Base-by-base conservation (phyloP, 2,329 filamentous ascomycete species). In the Claviceps arundinis region DNA sequence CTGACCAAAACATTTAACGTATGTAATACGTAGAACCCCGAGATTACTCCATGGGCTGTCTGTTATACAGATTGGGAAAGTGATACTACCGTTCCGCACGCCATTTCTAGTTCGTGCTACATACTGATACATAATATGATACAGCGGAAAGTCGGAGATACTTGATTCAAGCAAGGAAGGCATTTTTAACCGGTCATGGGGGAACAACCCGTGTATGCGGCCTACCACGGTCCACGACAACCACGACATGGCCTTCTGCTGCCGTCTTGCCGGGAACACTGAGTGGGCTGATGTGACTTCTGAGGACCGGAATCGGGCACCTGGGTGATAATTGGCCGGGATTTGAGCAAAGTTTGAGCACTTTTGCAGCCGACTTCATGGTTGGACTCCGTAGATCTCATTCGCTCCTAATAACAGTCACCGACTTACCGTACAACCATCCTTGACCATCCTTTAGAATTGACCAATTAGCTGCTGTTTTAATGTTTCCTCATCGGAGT, bases 61-160 rank as follows among this genome's bases (percentile, higher is more conserved):
- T n/a, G 17, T 19, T 26, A 13, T 44, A 30, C 11, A 37, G 8
- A 5, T 30, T 4, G 19, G 11, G 26, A 30, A 30, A 30, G 26
- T 30, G 8, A 30, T 30, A 30, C 9, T 30, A 30, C 26, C 26
- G 41, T 4, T 11, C 19, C 42, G 19, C 9, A 43, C 22, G 11
- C 30, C 8, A 30, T 30, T 24, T 24, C 38, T 19, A 13, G 19
- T 16, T 19, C 17, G 26, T 9, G 26, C 19, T 22, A 22, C 22
- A 22, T 17, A 38, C 22, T 22, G 5, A 47, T 24, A n/a, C n/a
- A n/a, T n/a, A 22, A n/a, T 44, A 26, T 14, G 30, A 48, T 19
- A 38, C 17, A 26, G 34, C 52, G 13, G 46, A 54, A 40, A 54
- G n/a, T 16, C 52, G 52, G 49, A 49, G 34, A 47, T 48, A 46